Evolutionary conservation across 371 early-diverging fungal species (phyloP), one percentile per base, ranked within the genome.

Genomic region (Mortierella sp.): DNA sequence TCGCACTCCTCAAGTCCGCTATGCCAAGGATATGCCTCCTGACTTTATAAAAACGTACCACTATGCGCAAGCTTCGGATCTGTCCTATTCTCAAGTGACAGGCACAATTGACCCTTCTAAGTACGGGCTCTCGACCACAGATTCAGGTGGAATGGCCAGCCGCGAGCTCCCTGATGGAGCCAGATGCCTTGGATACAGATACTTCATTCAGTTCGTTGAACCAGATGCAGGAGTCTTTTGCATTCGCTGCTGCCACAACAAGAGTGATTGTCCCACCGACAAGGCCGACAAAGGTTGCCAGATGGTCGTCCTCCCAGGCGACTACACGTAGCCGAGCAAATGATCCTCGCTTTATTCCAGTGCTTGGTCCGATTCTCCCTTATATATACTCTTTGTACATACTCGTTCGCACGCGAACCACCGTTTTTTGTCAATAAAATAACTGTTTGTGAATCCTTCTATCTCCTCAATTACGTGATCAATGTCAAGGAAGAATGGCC

Each of bases 101-200:
- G 86, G 86, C 34, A 82, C 82, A 41, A 82, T 87, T n/a, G 78
- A 84, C 59, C 85, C 84, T 12, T 28, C 59, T 18, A 81, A 81
- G 64, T 82, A 72, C 13, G 80, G 67, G 27, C 70, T 86, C 27
- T 68, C 80, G 24, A 21, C 63, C 21, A 71, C 63, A 8, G 87
- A 87, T 43, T 82, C 82, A 18, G 86, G 86, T 54, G 87, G 87
- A 58, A 84, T 85, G 52, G 79, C 80, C 42, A 86, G 84, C 63
- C 64, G 82, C 50, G 61, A 61, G 10, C 83, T 85, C n/a, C 87
- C 86, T 9, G 60, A 64, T 5, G 86, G 86, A 0, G 69, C 86
- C 19, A 64, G 61, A 12, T 85, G 85, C 60, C 80, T 76, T 31
- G 87, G 86, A 9, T 87, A 82, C 67, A 55, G 53, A 2, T 74